A percentile compares a stretch with the other conserved stretches of the same genome.
Evolutionary conservation across 75 land plant species (phyloP).

Genomic region (Sequoiadendron giganteum): DNA sequence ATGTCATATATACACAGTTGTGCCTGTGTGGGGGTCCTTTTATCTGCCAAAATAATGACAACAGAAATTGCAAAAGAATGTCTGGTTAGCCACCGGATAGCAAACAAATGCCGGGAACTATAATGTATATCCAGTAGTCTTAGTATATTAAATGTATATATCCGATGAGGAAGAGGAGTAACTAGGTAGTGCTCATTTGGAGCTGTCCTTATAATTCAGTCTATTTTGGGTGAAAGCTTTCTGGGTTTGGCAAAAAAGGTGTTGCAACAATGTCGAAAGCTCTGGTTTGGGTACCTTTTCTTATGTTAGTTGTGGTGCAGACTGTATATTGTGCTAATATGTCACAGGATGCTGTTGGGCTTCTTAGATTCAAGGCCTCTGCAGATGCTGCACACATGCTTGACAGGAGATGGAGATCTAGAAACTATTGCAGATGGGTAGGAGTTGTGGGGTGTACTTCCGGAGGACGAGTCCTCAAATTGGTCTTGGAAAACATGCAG

Average conservation of each 20-base stretch:
- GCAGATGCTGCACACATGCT: not conserved
- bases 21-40: not conserved
- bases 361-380: not conserved
- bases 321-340: not conserved
- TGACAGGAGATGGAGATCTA: not conserved
- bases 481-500: conserved; percentile 53
- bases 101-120: not conserved
- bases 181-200: not conserved
- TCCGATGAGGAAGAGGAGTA: not conserved
- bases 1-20: conserved; percentile 5
- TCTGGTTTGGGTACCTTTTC: not conserved
- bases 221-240: not conserved
- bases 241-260: not conserved
- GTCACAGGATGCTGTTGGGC: not conserved
- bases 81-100: not conserved
- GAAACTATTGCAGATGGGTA: conserved; percentile 26
- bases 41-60: not conserved
- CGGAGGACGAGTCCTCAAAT: conserved; percentile 46
- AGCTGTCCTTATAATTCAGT: not conserved
- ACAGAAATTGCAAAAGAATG: not conserved
- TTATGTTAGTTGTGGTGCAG: not conserved
- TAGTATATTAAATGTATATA: not conserved
- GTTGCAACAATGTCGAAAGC: not conserved
- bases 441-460: conserved; percentile 52
- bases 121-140: not conserved